Evolutionary conservation across 2,329 filamentous ascomycete species (phyloP).

Genomic region (Emericellopsis cladophorae): DNA sequence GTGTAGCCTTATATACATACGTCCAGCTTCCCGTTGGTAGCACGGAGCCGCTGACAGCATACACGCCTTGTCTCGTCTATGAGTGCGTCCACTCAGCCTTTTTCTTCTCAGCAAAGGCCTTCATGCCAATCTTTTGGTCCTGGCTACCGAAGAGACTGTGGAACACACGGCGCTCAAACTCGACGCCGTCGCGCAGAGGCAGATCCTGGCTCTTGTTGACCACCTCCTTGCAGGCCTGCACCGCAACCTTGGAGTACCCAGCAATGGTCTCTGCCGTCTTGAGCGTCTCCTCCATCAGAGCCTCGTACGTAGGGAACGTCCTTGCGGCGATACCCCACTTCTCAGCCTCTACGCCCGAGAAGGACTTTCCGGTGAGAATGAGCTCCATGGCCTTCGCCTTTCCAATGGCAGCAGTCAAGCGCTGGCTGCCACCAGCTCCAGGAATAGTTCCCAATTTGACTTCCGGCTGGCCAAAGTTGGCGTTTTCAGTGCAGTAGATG

Average conservation of each 20-base stretch:
- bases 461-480: slow-evolving; percentile 94
- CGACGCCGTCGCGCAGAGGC: slow-evolving; percentile 75
- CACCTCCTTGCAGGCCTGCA: slow-evolving; percentile 90
- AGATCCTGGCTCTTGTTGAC: slow-evolving; percentile 98
- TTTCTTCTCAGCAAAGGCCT: slow-evolving; percentile 89
- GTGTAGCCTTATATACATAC: neutral
- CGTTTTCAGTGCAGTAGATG: slow-evolving; percentile 73
- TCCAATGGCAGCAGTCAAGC: slow-evolving; percentile 70
- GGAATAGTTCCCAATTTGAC: slow-evolving; percentile 91
- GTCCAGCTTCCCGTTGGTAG: too few relatives aligned
- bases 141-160: slow-evolving; percentile 85
- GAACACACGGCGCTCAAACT: slow-evolving; percentile 89
- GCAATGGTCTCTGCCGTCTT: slow-evolving; percentile 85
- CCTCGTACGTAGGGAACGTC: slow-evolving; percentile 67
- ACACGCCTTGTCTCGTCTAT: slow-evolving; percentile 24
- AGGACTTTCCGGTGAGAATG: slow-evolving; percentile 74
- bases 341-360: slow-evolving; percentile 73
- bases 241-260: slow-evolving; percentile 71
- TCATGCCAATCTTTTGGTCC: slow-evolving; percentile 97
- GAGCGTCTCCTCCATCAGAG: slow-evolving; percentile 68
- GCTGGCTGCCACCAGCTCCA: slow-evolving; percentile 82
- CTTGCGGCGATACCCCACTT: slow-evolving; percentile 84
- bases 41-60: neutral
- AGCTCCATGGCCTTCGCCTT: slow-evolving; percentile 87
- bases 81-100: slow-evolving; percentile 84